Evolutionary conservation across 371 early-diverging fungal species (phyloP).

Genomic region (Mucor irregularis): DNA sequence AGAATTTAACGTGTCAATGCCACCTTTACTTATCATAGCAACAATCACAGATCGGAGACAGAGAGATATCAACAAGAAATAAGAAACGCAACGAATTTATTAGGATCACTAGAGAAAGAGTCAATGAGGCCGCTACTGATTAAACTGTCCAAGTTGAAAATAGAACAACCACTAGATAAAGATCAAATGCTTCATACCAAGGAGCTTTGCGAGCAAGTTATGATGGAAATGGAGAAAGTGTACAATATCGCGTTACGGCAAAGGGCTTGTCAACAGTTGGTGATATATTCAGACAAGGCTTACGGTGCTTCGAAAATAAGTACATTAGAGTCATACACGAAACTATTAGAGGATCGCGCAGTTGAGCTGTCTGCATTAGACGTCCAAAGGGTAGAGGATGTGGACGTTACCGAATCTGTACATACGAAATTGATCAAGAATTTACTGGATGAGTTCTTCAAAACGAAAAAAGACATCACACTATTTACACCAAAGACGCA

Average conservation of each 20-base stretch:
- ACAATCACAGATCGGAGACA: constrained; percentile 8
- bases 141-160: not conserved
- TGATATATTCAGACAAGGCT: not conserved
- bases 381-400: not conserved
- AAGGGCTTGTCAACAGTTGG: constrained; percentile 14
- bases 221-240: not conserved
- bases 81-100: not conserved
- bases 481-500: too few species aligned
- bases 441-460: not conserved
- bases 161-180: not conserved
- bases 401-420: not conserved
- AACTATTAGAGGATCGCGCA: not conserved
- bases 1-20: too few species aligned
- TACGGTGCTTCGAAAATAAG: not conserved
- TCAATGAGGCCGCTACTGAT: constrained; percentile 3
- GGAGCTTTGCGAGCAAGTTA: not conserved
- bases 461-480: not conserved
- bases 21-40: too few species aligned
- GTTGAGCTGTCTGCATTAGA: not conserved
- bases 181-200: not conserved
- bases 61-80: constrained; percentile 5
- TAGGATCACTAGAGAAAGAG: constrained; percentile 9
- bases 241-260: constrained; percentile 1
- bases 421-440: not conserved
- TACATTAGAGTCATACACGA: not conserved